Evolutionary conservation across 2,329 filamentous ascomycete genomes (phyloP).

Genomic region (Aureobasidium sp.): DNA sequence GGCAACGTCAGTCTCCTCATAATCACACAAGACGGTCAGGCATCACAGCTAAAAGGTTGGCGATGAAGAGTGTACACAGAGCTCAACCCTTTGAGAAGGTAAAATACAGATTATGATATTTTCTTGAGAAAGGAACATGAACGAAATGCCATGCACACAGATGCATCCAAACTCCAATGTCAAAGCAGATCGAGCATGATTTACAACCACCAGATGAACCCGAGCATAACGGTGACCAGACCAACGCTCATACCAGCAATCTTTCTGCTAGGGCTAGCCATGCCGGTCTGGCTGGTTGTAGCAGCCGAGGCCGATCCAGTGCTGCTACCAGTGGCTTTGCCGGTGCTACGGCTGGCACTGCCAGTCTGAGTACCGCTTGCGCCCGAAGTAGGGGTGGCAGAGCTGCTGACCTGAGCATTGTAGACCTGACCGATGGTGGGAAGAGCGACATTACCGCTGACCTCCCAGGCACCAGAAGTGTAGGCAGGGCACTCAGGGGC

Average conservation of each 20-base stretch:
- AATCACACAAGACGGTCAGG: neutral
- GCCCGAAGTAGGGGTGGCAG: slow-evolving; percentile 14
- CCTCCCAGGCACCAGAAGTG: slow-evolving; percentile 62
- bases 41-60: neutral
- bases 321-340: slow-evolving; percentile 12
- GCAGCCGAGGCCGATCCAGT: slow-evolving; percentile 12
- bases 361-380: slow-evolving; percentile 26
- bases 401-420: slow-evolving; percentile 15
- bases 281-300: slow-evolving; percentile 31
- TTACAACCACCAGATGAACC: slow-evolving; percentile 46
- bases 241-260: slow-evolving; percentile 44
- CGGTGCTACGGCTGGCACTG: slow-evolving; percentile 18
- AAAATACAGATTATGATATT: neutral
- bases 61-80: neutral
- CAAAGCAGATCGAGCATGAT: neutral
- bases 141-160: neutral
- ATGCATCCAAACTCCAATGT: neutral
- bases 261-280: slow-evolving; percentile 40
- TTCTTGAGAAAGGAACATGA: neutral
- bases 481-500: slow-evolving; percentile 62
- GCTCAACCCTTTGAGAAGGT: neutral
- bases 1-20: neutral
- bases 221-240: slow-evolving; percentile 44
- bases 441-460: slow-evolving; percentile 60
- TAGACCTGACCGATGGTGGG: slow-evolving; percentile 57